phyloP scores from a whole-genome alignment of 2,329 filamentous ascomycete genomes.

The Diaporthe eres region DNA sequence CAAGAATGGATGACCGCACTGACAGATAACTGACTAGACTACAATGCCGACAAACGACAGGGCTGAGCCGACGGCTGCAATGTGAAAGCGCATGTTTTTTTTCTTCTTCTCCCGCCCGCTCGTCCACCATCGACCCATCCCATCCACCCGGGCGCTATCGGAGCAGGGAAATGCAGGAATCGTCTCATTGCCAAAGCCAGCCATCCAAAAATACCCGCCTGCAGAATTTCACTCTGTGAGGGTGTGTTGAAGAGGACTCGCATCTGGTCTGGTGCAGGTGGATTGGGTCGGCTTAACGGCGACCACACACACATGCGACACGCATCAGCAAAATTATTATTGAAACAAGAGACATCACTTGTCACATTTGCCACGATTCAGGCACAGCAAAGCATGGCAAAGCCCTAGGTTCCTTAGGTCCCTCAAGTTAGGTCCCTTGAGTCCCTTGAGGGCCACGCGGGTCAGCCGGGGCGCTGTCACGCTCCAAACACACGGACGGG shows the following conservation, averaged over 20 bases:
- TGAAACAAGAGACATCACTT: constrained; percentile 17
- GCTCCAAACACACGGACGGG: not conserved
- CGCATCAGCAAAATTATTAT: not conserved
- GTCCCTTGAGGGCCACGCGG: constrained; percentile 4
- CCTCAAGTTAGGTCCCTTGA: not conserved
- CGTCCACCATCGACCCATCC: constrained; percentile 17
- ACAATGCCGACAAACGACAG: not conserved
- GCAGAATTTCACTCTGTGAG: not conserved
- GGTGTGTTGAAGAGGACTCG: not conserved
- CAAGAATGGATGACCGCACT: not conserved
- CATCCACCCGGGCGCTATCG: constrained; percentile 29
- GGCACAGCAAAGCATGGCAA: not conserved
- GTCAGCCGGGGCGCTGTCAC: constrained; percentile 10
- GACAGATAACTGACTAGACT: not conserved
- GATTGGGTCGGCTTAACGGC: constrained; percentile 37
- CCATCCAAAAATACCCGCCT: constrained; percentile 13
- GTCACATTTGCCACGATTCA: constrained; percentile 10
- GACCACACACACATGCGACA: constrained; percentile 33
- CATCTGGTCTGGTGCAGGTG: constrained; percentile 10
- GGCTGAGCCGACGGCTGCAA: constrained; percentile 10
- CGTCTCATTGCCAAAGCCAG: not conserved
- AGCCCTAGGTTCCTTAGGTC: not conserved
- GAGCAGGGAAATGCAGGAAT: constrained; percentile 18
- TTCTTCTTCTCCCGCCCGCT: constrained; percentile 5
- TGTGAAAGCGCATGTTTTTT: constrained; percentile 3